phyloP scores from a whole-genome alignment of 2,329 filamentous ascomycete species.

The Colletotrichum magnum region DNA sequence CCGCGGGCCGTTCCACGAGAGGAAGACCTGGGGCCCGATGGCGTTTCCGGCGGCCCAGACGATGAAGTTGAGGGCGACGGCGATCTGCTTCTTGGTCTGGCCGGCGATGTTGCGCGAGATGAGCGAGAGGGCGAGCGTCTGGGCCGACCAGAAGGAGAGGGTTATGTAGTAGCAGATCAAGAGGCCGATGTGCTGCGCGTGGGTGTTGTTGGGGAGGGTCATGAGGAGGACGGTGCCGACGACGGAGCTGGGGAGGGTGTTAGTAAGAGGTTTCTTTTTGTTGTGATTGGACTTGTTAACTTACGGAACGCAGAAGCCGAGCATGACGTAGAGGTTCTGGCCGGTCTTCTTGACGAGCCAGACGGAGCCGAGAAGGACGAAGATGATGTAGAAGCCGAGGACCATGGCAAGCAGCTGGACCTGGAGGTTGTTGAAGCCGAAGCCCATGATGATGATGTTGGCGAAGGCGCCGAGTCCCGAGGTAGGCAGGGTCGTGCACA shows the following conservation, averaged over 20 bases:
- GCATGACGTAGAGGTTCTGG: slow-evolving; percentile 80
- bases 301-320: slow-evolving; percentile 75
- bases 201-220: slow-evolving; percentile 72
- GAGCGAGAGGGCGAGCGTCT: slow-evolving; percentile 77
- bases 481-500: slow-evolving; percentile 82
- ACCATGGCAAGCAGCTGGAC: slow-evolving; percentile 84
- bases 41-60: slow-evolving; percentile 79
- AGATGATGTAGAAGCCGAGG: slow-evolving; percentile 80
- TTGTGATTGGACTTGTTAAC: slow-evolving; percentile 44
- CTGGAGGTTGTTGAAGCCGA: slow-evolving; percentile 75
- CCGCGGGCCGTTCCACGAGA: slow-evolving; percentile 70
- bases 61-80: slow-evolving; percentile 78
- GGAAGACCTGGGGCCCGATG: slow-evolving; percentile 77
- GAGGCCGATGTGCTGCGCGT: slow-evolving; percentile 74
- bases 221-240: slow-evolving; percentile 81
- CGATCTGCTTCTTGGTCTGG: slow-evolving; percentile 80
- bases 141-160: slow-evolving; percentile 83
- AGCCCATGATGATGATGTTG: slow-evolving; percentile 80
- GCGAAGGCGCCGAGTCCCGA: slow-evolving; percentile 81
- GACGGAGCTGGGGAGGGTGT: slow-evolving; percentile 67
- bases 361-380: slow-evolving; percentile 75
- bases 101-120: slow-evolving; percentile 79
- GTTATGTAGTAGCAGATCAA: slow-evolving; percentile 83
- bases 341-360: slow-evolving; percentile 77
- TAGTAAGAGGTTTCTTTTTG: neutral